Base-by-base conservation (phyloP, 192 early-diverging fungal genomes). In the Coemansia sp. region DNA sequence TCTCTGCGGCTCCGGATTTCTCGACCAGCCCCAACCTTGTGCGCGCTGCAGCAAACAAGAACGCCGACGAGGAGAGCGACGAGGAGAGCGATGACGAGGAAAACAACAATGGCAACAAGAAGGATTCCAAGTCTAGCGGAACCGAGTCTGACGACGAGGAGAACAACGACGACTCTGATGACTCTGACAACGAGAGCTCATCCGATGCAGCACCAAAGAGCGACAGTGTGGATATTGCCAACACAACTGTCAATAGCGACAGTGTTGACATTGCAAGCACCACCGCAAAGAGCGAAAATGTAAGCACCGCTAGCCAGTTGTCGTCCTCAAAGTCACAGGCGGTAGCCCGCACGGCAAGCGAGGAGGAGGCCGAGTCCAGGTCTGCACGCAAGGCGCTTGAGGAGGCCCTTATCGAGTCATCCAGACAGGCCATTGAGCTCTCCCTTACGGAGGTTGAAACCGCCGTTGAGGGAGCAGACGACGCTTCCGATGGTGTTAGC, bases 321-420 rank as follows among this genome's bases (percentile, higher is more conserved):
- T 37, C 69, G 26, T 23, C 32, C 32, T 32, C 49, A 19, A 41
- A 58, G 18, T 44, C 67, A 10, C 63, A 54, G 42, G 63, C 65
- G 3, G 49, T 38, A 16, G 41, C 40, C 19, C 67, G 23, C 42
- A 60, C 53, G 7, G 50, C 40, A 13, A 45, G 12, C 9, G 63
- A 68, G 43, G 65, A 74, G 49, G 68, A 66, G 5, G 64, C 44
- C 15, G 73, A 68, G 52, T 41, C 39, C 48, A 42, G 60, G 39
- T 67, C 73, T 38, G 73, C 63, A 13, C 68, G 63, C 63, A 76
- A 72, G 64, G 78, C 74, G 4, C 50, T 75, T 5, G 58, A 67
- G 1, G 79, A 81, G 61, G 74, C 79, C 4, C 70, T 71, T 4
- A 67, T 74, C 64, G 79, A 81, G 61, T 81, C 74, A 0, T 38